Percentiles rank a stretch among this genome's conserved stretches.
Evolutionary conservation across 2,329 filamentous ascomycete genomes (phyloP).

Genomic region (Cadophora malorum): DNA sequence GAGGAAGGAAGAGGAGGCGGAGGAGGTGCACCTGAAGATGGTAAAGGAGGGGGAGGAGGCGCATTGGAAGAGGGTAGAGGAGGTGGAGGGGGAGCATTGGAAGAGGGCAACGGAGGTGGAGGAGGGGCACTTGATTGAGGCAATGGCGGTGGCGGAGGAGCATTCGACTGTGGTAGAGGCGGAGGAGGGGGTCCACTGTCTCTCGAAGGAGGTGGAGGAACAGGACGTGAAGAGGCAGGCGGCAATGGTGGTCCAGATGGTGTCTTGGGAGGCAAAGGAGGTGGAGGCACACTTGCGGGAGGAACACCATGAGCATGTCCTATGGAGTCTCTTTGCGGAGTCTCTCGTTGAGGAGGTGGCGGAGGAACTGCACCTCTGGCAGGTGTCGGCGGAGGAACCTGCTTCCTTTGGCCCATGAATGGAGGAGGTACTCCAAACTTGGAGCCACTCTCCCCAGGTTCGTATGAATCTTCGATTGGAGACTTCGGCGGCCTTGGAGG

Average conservation of each 20-base stretch:
- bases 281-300: slow-evolving; percentile 46
- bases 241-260: slow-evolving; percentile 56
- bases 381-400: slow-evolving; percentile 77
- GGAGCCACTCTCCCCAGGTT: slow-evolving; percentile 52
- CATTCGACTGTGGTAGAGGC: slow-evolving; percentile 50
- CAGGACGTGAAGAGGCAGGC: slow-evolving; percentile 57
- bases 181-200: slow-evolving; percentile 49
- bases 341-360: slow-evolving; percentile 63
- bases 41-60: slow-evolving; percentile 48
- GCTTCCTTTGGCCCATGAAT: slow-evolving; percentile 70
- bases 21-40: slow-evolving; percentile 52
- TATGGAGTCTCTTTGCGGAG: slow-evolving; percentile 55
- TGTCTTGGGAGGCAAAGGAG: slow-evolving; percentile 53
- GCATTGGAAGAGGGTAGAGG: slow-evolving; percentile 42
- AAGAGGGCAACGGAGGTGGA: slow-evolving; percentile 47
- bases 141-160: slow-evolving; percentile 46
- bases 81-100: slow-evolving; percentile 49
- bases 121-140: slow-evolving; percentile 50
- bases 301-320: slow-evolving; percentile 48
- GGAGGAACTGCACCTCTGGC: slow-evolving; percentile 75
- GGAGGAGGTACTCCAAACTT: slow-evolving; percentile 82
- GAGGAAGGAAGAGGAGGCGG: slow-evolving; percentile 48
- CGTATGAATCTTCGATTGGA: slow-evolving; percentile 69
- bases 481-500: slow-evolving; percentile 74
- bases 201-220: slow-evolving; percentile 58